A percentile compares a stretch with the other conserved stretches of the same genome.
These are phyloP conservation scores for Sutorius eximius DNA, from an alignment of 1,284 basidiomycete species.

Conservation along the genomic window DNA sequence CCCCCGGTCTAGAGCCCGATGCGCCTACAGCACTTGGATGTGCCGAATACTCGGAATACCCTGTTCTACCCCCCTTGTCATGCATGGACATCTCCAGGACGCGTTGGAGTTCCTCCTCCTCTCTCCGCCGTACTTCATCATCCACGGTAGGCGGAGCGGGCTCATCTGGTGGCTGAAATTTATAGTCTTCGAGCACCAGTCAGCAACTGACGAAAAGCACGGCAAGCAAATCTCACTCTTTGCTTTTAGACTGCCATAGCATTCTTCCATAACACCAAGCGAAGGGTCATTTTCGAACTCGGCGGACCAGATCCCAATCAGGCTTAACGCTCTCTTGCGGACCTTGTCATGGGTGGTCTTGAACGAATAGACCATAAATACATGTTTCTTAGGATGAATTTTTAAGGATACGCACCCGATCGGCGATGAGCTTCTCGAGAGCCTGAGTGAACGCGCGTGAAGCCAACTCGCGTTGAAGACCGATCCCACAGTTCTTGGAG, in stretches of 20 bases:
- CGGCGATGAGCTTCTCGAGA: slow-evolving; percentile 82
- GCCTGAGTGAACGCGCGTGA: slow-evolving; percentile 89
- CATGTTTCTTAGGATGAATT: neutral
- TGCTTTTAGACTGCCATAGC: slow-evolving; percentile 77
- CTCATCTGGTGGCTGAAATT: slow-evolving; percentile 67
- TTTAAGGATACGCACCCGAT: slow-evolving; percentile 58
- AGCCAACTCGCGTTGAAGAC: slow-evolving; percentile 85
- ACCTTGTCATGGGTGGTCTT: slow-evolving; percentile 91
- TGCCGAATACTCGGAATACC: slow-evolving; percentile 47
- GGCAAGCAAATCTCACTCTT: slow-evolving; percentile 58
- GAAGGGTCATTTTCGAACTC: slow-evolving; percentile 83
- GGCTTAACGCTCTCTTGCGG: slow-evolving; percentile 67
- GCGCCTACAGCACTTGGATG: slow-evolving; percentile 45
- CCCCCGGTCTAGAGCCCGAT: slow-evolving; percentile 26
- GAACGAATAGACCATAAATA: slow-evolving; percentile 8
- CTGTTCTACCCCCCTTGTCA: slow-evolving; percentile 76
- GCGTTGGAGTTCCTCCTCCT: slow-evolving; percentile 91
- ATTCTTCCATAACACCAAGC: slow-evolving; percentile 90
- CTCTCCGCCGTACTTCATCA: slow-evolving; percentile 77
- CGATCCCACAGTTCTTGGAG: slow-evolving; percentile 87
- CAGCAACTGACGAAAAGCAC: slow-evolving; percentile 1
- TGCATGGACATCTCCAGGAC: slow-evolving; percentile 87
- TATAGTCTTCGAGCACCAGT: slow-evolving; percentile 54
- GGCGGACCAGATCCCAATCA: slow-evolving; percentile 84
- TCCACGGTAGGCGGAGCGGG: slow-evolving; percentile 68